phyloP scores from a whole-genome alignment of 1,139 yeast genomes.

The Geotrichum australiense region DNA sequence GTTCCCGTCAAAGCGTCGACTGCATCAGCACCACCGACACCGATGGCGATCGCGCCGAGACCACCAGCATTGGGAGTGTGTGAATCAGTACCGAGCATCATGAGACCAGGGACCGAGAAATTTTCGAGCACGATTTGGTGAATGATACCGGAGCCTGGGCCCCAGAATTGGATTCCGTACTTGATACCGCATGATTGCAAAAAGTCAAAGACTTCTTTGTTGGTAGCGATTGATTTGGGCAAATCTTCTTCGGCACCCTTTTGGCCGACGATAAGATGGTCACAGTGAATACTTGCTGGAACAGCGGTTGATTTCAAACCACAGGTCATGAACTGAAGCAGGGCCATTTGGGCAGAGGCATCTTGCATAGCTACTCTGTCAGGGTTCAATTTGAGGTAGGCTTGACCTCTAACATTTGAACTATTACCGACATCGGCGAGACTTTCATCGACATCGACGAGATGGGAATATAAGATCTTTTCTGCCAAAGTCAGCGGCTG shows the following conservation, averaged over 20 bases:
- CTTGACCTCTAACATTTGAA: constrained; percentile 63
- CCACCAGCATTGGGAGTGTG: constrained; percentile 99
- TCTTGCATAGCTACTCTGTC: constrained; percentile 99
- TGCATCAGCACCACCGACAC: constrained; percentile 99
- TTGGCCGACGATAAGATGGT: constrained; percentile 92
- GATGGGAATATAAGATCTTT: constrained; percentile 91
- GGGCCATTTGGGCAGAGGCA: constrained; percentile 97
- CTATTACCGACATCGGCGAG: constrained; percentile 37
- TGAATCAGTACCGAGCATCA: constrained; percentile 96
- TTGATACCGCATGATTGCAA: constrained; percentile 83
- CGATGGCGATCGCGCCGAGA: constrained; percentile 92
- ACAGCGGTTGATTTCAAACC: constrained; percentile 81
- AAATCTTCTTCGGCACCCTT: constrained; percentile 83
- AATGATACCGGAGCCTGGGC: constrained; percentile 97
- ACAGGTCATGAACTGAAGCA: constrained; percentile 93
- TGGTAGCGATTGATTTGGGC: constrained; percentile 65
- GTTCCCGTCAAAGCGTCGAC: constrained; percentile 94
- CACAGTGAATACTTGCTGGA: constrained; percentile 95
- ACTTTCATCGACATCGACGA: constrained; percentile 84
- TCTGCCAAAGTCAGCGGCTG: constrained; percentile 98
- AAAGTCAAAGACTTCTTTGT: constrained; percentile 91
- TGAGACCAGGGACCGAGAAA: constrained; percentile 87
- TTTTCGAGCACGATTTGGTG: constrained; percentile 96
- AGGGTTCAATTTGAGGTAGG: constrained; percentile 87
- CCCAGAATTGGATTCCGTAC: constrained; percentile 97